Evolutionary conservation across 1,139 yeast species (phyloP).

Genomic region (Yamadazyma atmosphaerica): DNA sequence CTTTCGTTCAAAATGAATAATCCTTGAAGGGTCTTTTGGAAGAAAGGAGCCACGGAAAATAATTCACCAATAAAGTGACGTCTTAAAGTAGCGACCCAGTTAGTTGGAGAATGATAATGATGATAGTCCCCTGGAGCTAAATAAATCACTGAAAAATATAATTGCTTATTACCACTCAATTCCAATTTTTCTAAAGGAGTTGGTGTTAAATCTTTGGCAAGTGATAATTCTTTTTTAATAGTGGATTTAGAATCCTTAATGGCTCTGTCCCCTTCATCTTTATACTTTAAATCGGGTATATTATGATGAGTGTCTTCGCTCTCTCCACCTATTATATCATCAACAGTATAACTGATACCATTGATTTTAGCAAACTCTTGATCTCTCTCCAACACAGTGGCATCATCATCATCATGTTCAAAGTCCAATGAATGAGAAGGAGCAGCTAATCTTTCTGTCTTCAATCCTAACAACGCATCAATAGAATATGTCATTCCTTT

Average conservation of each 20-base stretch:
- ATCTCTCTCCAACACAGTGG: slow-evolving; percentile 53
- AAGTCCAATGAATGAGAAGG: slow-evolving; percentile 59
- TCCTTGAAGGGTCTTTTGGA: slow-evolving; percentile 83
- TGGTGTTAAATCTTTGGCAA: slow-evolving; percentile 45
- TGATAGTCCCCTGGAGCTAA: slow-evolving; percentile 99
- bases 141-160: slow-evolving; percentile 89
- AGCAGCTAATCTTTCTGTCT: slow-evolving; percentile 52
- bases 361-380: slow-evolving; percentile 77
- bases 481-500: slow-evolving; percentile 94
- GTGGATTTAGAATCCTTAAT: slow-evolving; percentile 34
- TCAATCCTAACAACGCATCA: slow-evolving; percentile 81
- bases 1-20: slow-evolving; percentile 92
- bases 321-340: slow-evolving; percentile 62
- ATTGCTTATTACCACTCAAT: slow-evolving; percentile 48
- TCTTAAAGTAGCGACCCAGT: slow-evolving; percentile 93
- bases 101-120: slow-evolving; percentile 93
- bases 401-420: slow-evolving; percentile 39
- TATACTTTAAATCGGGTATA: slow-evolving; percentile 46
- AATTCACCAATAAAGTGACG: slow-evolving; percentile 96
- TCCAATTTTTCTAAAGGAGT: slow-evolving; percentile 30
- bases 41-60: slow-evolving; percentile 95
- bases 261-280: slow-evolving; percentile 61
- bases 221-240: slow-evolving; percentile 39
- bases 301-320: slow-evolving; percentile 29
- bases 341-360: slow-evolving; percentile 72